Evolutionary conservation across 163 green algal genomes (phyloP), one percentile per base, ranked within the genome.

Genomic region (Prototheca wickerhamii): DNA sequence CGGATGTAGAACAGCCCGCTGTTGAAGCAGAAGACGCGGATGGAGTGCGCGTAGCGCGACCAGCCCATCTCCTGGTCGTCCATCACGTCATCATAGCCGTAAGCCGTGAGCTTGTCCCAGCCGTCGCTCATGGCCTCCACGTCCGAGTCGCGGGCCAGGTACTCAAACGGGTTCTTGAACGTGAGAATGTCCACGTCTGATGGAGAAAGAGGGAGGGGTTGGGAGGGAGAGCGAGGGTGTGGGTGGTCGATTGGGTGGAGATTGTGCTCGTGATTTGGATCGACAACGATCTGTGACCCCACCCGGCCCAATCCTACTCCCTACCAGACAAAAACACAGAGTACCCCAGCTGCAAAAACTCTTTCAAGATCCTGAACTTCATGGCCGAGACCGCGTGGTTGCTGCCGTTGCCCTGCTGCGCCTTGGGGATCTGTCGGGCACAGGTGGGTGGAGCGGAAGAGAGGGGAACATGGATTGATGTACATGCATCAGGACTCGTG

Each of bases 51-150:
- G 66, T 92, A 95, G n/a, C 89, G 75, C 0, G 80, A 76, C 87
- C 89, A 96, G 12, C 87, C 87, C 89, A 95, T 95, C 35, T 76
- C 62, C 20, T 81, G 64, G 51, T 95, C 87, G 49, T 95, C 89
- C 17, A 57, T 23, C 44, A 67, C 86, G 35, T 95, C 86, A 53
- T 94, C 83, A 72, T 81, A 95, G n/a, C 84, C 82, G 52, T 68
- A 80, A 0, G 68, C 63, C 26, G 68, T 73, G 52, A 18, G 54
- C 17, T 46, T 10, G 55, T 72, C 61, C 55, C 77, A 92, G 31
- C 88, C 89, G 52, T 95, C 89, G 42, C 65, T 90, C 69, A 94
- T 81, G 7, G 63, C 69, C 70, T 95, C 88, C 7, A 95, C 76
- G 61, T 96, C 89, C 12, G 72, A 78, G 62, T 96, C 89, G 2